Percentiles rank a stretch among this genome's conserved stretches.
These are phyloP conservation scores for Beauveria pseudobassiana DNA, from an alignment of 2,329 filamentous ascomycete species.

Conservation along the genomic window DNA sequence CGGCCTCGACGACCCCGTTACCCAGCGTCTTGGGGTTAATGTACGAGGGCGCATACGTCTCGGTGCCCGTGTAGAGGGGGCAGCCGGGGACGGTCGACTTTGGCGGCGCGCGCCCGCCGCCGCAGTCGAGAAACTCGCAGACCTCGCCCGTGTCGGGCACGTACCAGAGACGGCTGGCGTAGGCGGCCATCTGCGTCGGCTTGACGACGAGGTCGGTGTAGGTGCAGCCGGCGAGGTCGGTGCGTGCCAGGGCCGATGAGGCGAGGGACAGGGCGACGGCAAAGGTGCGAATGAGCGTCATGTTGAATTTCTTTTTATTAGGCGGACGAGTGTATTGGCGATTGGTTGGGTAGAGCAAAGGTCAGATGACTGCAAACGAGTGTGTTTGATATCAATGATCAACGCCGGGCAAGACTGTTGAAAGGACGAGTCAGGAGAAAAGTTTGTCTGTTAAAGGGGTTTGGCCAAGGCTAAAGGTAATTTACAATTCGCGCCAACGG, in stretches of 20 bases:
- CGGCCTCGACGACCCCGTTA: not conserved
- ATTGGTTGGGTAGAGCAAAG: too few species aligned
- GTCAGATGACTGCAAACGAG: too few species aligned
- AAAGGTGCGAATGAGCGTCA: constrained; percentile 17
- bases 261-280: constrained; percentile 22
- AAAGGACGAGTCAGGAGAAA: too few species aligned
- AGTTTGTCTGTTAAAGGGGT: too few species aligned
- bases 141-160: constrained; percentile 53
- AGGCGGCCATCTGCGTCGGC: constrained; percentile 25
- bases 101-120: constrained; percentile 57
- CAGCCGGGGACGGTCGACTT: constrained; percentile 59
- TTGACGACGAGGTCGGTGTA: constrained; percentile 27
- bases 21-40: constrained; percentile 28
- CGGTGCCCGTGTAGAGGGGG: constrained; percentile 43
- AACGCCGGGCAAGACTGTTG: too few species aligned
- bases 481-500: too few species aligned
- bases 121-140: constrained; percentile 58
- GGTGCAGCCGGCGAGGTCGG: constrained; percentile 40
- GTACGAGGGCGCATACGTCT: constrained; percentile 33
- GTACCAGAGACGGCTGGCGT: constrained; percentile 42
- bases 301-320: too few species aligned
- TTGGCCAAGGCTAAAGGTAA: too few species aligned
- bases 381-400: too few species aligned
- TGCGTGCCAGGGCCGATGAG: constrained; percentile 31
- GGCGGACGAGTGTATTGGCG: too few species aligned